A percentile compares a stretch with the other conserved stretches of the same genome.
Conservation (phyloP, 2,329 filamentous ascomycete species). For the Pseudogymnoascus sp. region DNA sequence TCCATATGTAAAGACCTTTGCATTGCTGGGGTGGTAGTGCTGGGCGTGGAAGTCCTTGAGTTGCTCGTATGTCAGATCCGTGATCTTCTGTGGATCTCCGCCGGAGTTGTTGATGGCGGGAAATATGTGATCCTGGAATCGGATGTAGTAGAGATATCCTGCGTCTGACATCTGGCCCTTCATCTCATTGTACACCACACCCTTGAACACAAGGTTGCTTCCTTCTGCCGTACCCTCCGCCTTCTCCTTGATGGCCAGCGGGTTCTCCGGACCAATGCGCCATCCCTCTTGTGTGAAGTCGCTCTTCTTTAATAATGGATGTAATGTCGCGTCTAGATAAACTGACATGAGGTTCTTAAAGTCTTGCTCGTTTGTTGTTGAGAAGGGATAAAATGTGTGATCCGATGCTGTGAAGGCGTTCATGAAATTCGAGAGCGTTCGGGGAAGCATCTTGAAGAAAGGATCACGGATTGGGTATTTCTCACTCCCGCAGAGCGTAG, state of each 20-base stretch:
- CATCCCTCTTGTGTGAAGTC: conserved; percentile 97
- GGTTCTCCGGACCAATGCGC: conserved; percentile 91
- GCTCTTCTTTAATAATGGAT: conserved; percentile 79
- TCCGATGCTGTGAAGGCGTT: conserved; percentile 96
- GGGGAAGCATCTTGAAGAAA: conserved; percentile 99
- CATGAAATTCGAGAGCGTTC: conserved; percentile 99
- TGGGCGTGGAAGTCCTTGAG: conserved; percentile 80
- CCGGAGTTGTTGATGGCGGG: conserved; percentile 94
- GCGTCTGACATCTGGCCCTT: conserved; percentile 98
- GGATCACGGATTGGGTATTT: conserved; percentile 97
- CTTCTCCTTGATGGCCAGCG: conserved; percentile 40
- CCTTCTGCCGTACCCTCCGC: conserved; percentile 43
- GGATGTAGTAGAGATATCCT: conserved; percentile 90
- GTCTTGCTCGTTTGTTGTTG: conserved; percentile 90
- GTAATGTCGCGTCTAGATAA: conserved; percentile 88
- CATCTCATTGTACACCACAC: conserved; percentile 99
- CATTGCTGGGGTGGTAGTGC: conserved; percentile 96
- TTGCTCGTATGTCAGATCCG: conserved; percentile 86
- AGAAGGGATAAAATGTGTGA: conserved; percentile 96
- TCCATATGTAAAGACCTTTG: conserved; percentile 92
- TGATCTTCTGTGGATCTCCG: conserved; percentile 93
- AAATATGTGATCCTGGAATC: conserved; percentile 90
- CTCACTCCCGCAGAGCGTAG: conserved; percentile 88
- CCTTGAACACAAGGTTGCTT: conserved; percentile 82
- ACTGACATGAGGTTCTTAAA: conserved; percentile 95